phyloP scores from a whole-genome alignment of 768 basidiomycete species.

The Leucogyrophana mollusca region DNA sequence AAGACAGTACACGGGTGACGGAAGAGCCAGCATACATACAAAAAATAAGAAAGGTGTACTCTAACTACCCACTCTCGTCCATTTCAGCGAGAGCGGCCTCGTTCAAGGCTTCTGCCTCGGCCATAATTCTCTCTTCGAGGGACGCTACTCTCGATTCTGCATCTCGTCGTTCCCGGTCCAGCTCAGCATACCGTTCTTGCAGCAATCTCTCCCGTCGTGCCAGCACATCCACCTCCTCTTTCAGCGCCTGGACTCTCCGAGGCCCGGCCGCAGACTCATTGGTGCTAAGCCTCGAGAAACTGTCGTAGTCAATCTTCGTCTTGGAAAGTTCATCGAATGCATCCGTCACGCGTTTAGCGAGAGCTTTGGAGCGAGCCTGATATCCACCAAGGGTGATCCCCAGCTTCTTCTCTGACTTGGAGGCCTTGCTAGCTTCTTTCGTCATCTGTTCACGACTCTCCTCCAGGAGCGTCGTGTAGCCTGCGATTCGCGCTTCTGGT shows the following conservation, averaged over 20 bases:
- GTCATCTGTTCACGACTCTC: conserved; percentile 70
- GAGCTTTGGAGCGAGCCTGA: conserved; percentile 65
- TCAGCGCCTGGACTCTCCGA: conserved; percentile 69
- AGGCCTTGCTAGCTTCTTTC: conserved; percentile 75
- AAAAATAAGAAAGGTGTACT: conserved; percentile 8
- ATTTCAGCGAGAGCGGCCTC: conserved; percentile 71
- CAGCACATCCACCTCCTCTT: conserved; percentile 83
- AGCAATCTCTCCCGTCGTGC: conserved; percentile 74
- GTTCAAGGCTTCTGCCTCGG: conserved; percentile 78
- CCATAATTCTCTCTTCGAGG: conserved; percentile 87
- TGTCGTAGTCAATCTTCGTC: conserved; percentile 70
- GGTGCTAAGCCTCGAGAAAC: conserved; percentile 69
- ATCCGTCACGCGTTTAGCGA: conserved; percentile 60
- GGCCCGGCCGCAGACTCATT: conserved; percentile 81
- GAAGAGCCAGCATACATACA: too few species aligned
- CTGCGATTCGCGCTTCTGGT: conserved; percentile 56
- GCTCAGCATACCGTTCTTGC: conserved; percentile 83
- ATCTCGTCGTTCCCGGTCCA: conserved; percentile 69
- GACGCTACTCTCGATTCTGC: conserved; percentile 53
- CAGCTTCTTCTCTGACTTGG: conserved; percentile 91
- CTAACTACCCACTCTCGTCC: conserved; percentile 32
- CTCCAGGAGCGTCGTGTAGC: conserved; percentile 60
- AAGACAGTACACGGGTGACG: too few species aligned
- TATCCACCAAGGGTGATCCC: conserved; percentile 89
- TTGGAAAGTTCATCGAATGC: conserved; percentile 72